Evolutionary conservation across 2,329 filamentous ascomycete species (phyloP), one percentile per base, ranked within the genome.

Genomic region (Tolypocladium inflatum): DNA sequence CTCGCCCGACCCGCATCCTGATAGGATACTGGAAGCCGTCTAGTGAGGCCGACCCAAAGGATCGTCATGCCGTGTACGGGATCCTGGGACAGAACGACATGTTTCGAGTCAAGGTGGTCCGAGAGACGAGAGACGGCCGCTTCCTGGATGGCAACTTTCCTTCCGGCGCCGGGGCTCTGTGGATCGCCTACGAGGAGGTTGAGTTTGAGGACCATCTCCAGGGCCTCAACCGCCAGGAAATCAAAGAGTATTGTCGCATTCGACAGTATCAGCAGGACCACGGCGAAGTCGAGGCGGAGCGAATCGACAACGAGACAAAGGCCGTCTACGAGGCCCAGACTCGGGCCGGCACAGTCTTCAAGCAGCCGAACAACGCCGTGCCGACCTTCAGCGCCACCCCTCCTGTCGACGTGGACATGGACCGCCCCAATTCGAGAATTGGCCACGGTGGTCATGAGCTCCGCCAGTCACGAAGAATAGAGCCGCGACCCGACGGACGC

Each of bases 201-300:
- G 76, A 78, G 39, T 80, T 86, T 30, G 78, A 86, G 30, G 73
- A 76, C 1, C 82, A 86, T 54, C 72, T 87, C 0, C 68, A 73
- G n/a, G 63, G 70, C 1, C 70, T 86, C 1, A 76, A 70, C 4
- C 72, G 83, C 11, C 73, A 76, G 1, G 83, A 87, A 62, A 74
- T 87, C 54, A 86, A 86, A 67, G 83, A 87, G 64, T 87, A 86
- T 62, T 81, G 80, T 55, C 81, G 83, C 21, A 77, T 87, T 43
- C 80, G 84, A 4, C 82, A 86, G 64, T 76, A 71, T 52, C 82
- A 86, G 62, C 69, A 85, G 0, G 82, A 85, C 53, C 70, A 72
- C 6, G 80, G 78, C 30, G 84, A 86, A 67, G 67, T 65, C 0
- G 67, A 74, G 0, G 76, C 77, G 0, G 75, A 84, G 2, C 75